Percentiles rank a stretch among this genome's conserved stretches.
Conservation (phyloP, 1,284 basidiomycete genomes). For the Mycena citricolor region DNA sequence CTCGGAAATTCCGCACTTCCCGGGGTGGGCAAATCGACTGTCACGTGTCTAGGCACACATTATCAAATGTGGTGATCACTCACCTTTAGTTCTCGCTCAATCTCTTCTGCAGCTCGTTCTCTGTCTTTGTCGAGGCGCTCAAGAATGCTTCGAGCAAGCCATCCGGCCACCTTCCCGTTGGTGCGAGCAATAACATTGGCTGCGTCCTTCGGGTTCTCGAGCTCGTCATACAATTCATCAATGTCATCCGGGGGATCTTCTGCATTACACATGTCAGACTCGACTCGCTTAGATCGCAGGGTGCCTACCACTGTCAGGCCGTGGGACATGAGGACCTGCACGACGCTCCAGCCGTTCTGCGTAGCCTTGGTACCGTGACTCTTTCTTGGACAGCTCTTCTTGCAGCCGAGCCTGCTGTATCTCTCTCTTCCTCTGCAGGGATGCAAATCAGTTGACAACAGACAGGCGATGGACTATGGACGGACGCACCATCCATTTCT, state of each 20-base stretch:
- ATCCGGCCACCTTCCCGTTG: conserved; percentile 52
- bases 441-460: no score
- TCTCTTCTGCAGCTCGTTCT: conserved; percentile 52
- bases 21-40: conserved; percentile 76
- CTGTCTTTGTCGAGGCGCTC: conserved; percentile 52
- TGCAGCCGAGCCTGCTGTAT: conserved; percentile 53
- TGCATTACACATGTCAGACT: conserved; percentile 25
- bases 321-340: conserved; percentile 42
- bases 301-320: conserved; percentile 45
- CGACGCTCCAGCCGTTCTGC: conserved; percentile 57
- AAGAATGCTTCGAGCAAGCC: conserved; percentile 59
- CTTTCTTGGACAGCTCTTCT: conserved; percentile 52
- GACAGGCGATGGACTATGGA: no score
- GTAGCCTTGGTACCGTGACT: conserved; percentile 47
- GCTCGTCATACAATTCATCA: conserved; percentile 64
- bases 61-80: conserved; percentile 26
- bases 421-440: conserved; percentile 54
- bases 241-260: conserved; percentile 56
- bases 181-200: conserved; percentile 43
- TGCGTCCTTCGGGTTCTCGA: conserved; percentile 54
- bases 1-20: conserved; percentile 78
- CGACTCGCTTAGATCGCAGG: background rate
- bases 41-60: background rate
- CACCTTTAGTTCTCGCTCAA: conserved; percentile 73
- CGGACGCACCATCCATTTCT: conserved; percentile 69